These are phyloP conservation scores for Botryotinia globosa DNA, from an alignment of 2,329 filamentous ascomycete species.

Conservation along the genomic window DNA sequence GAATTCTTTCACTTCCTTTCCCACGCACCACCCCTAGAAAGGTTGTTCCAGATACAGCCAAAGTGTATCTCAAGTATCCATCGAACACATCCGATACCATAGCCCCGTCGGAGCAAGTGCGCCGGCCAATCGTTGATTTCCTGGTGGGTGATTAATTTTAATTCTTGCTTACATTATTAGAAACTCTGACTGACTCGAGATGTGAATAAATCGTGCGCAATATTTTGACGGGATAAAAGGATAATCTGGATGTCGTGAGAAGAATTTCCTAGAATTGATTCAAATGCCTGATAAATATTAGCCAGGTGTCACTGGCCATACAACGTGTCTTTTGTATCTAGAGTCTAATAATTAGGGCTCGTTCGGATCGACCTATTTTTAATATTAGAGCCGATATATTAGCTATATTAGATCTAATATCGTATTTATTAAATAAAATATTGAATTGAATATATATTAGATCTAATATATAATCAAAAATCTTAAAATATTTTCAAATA, in stretches of 20 bases:
- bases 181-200: not conserved
- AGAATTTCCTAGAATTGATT: too few relatives aligned
- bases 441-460: too few relatives aligned
- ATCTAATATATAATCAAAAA: too few relatives aligned
- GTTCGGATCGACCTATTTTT: too few relatives aligned
- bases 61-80: too few relatives aligned
- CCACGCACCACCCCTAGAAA: not conserved
- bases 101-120: not conserved
- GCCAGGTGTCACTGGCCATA: rapidly evolving
- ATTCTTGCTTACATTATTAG: not conserved
- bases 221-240: rapidly evolving
- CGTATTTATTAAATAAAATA: too few relatives aligned
- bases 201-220: not conserved
- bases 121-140: not conserved
- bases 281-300: rapidly evolving
- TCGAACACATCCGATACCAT: too few relatives aligned
- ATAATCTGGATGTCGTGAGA: not conserved
- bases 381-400: too few relatives aligned
- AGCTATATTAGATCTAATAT: too few relatives aligned
- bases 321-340: not conserved
- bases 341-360: not conserved
- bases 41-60: not conserved
- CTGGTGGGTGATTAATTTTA: not conserved
- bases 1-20: too few relatives aligned
- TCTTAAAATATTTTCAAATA: too few relatives aligned